phyloP scores from a whole-genome alignment of 1,284 basidiomycete species.

The Cystobasidium slooffiae region DNA sequence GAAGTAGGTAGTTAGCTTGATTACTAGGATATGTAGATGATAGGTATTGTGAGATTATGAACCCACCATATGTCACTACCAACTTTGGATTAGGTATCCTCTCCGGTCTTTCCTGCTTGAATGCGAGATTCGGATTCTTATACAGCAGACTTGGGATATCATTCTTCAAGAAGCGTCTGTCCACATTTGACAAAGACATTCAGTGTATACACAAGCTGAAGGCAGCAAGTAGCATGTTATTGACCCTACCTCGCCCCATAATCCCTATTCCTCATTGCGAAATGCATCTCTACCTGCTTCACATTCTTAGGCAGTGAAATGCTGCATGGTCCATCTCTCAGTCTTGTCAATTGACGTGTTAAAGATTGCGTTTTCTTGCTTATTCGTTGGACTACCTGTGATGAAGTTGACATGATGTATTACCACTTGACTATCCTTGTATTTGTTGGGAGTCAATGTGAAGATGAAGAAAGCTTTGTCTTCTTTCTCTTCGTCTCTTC shows the following conservation, averaged over 20 bases:
- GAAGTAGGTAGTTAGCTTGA: neutral
- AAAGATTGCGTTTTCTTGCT: constrained; percentile 30
- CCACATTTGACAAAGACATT: neutral
- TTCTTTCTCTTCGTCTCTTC: neutral
- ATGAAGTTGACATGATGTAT: neutral
- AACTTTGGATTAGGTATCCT: constrained; percentile 25
- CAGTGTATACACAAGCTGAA: too few species aligned
- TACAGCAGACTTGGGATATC: constrained; percentile 35
- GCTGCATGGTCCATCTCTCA: constrained; percentile 30
- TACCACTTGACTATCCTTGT: too few species aligned
- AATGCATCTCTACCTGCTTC: constrained; percentile 30
- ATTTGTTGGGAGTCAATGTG: neutral
- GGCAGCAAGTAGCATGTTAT: too few species aligned
- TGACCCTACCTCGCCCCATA: constrained; percentile 41
- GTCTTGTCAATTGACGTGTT: constrained; percentile 1
- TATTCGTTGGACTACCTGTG: constrained; percentile 7
- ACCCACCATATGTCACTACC: constrained; percentile 25
- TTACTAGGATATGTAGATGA: neutral
- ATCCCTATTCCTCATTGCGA: constrained; percentile 30
- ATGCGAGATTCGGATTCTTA: constrained; percentile 20
- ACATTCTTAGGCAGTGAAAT: constrained; percentile 16
- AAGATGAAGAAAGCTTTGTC: neutral
- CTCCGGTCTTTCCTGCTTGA: constrained; percentile 36
- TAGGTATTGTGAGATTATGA: neutral
- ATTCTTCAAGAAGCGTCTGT: constrained; percentile 20